A percentile compares a stretch with the other conserved stretches of the same genome.
These are phyloP conservation scores for Rubia tinctorum DNA, from an alignment of 305 asterid genomes.

Conservation along the genomic window DNA sequence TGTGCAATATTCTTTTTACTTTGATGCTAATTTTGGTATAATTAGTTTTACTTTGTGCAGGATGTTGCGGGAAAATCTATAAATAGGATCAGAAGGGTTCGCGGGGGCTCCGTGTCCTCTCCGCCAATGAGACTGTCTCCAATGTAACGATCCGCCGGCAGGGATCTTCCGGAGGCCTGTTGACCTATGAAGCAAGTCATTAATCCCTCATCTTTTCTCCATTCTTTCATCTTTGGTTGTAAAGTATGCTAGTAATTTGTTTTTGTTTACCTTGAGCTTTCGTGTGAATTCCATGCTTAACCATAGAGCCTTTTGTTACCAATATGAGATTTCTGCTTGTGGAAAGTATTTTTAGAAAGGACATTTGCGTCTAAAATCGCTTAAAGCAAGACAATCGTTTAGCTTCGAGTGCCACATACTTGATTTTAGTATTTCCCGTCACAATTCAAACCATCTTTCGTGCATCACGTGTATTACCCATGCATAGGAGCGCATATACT, in stretches of 20 bases:
- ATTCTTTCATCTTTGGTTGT: not conserved
- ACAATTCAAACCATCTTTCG: not conserved
- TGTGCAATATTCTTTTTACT: not conserved
- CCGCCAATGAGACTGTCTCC: conserved; percentile 88
- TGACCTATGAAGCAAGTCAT: conserved; percentile 73
- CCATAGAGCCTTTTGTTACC: too few relatives aligned
- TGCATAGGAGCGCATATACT: not conserved
- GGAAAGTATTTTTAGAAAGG: not conserved
- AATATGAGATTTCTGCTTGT: not conserved
- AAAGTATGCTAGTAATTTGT: not conserved
- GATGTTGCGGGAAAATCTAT: conserved; percentile 85
- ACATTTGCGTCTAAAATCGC: not conserved
- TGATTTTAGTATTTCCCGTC: not conserved
- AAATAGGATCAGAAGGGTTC: conserved; percentile 78
- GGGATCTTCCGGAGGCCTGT: conserved; percentile 82
- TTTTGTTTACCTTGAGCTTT: not conserved
- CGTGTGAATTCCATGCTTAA: not conserved
- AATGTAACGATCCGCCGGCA: conserved; percentile 93
- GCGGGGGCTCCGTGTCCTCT: conserved; percentile 79
- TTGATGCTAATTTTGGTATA: not conserved
- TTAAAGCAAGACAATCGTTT: not conserved
- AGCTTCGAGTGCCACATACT: not conserved
- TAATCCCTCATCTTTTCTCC: not conserved
- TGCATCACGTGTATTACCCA: not conserved
- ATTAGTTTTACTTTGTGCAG: conserved; percentile 30